Conservation (phyloP, 768 basidiomycete genomes). For the Amanita pseudoporphyria region DNA sequence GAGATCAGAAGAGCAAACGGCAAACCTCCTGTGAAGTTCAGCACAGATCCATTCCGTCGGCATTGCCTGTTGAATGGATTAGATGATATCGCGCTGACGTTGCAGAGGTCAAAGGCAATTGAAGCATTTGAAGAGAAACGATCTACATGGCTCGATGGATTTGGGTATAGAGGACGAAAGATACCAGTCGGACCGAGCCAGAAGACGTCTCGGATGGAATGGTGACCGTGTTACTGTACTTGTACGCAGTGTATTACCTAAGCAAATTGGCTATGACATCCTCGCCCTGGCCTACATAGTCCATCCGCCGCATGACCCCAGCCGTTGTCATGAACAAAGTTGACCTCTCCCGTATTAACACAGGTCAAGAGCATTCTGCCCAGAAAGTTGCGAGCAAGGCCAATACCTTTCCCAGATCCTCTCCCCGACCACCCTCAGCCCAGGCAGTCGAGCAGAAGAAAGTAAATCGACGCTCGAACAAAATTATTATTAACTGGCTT, state of each 20-base stretch:
- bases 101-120: conserved; percentile 72
- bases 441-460: conserved; percentile 47
- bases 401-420: conserved; percentile 10
- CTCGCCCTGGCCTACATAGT: neutral
- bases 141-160: conserved; percentile 91
- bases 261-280: neutral
- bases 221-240: conserved; percentile 46
- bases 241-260: neutral
- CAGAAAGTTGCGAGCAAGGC: neutral
- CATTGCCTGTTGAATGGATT: conserved; percentile 93
- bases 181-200: conserved; percentile 44
- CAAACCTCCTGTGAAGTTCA: conserved; percentile 64
- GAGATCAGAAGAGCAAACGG: conserved; percentile 70
- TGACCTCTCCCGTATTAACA: conserved; percentile 2
- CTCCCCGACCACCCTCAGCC: conserved; percentile 13
- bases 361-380: neutral
- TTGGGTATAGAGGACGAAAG: conserved; percentile 77
- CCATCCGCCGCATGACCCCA: conserved; percentile 4
- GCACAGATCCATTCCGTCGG: conserved; percentile 81
- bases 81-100: conserved; percentile 93
- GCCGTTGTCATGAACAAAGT: conserved; percentile 4
- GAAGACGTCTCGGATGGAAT: conserved; percentile 53
- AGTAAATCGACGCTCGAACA: conserved; percentile 58
- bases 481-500: conserved; percentile 86
- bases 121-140: conserved; percentile 70